phyloP scores from a whole-genome alignment of 108 stramenopile species.

The Licmophora abbreviata region DNA sequence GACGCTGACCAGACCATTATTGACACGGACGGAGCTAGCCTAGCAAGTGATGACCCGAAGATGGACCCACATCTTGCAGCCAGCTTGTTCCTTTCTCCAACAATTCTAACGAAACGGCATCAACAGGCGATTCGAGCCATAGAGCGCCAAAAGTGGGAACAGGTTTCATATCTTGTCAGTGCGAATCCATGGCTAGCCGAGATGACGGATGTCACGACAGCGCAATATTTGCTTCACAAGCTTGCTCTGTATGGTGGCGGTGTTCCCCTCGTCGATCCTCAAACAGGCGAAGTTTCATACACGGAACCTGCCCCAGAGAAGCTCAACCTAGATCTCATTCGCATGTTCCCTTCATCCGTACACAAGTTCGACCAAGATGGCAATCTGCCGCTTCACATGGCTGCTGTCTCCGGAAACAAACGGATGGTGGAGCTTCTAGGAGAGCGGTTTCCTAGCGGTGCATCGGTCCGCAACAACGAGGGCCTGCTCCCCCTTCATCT shows the following conservation, averaged over 20 bases:
- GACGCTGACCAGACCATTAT: conserved; percentile 38
- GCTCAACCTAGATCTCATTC: conserved; percentile 43
- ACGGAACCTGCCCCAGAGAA: conserved; percentile 35
- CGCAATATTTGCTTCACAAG: conserved; percentile 72
- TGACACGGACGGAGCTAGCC: conserved; percentile 66
- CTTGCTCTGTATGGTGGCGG: conserved; percentile 64
- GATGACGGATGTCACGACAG: conserved; percentile 77
- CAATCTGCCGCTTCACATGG: conserved; percentile 82
- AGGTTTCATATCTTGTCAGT: conserved; percentile 58
- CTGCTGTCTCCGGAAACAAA: conserved; percentile 64
- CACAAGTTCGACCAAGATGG: conserved; percentile 79
- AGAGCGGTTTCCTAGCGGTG: conserved; percentile 62
- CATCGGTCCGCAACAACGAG: conserved; percentile 81
- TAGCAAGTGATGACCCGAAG: conserved; percentile 16
- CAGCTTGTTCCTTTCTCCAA: conserved; percentile 67
- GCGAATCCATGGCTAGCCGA: conserved; percentile 84
- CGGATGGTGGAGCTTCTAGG: conserved; percentile 69
- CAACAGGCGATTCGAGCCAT: conserved; percentile 75
- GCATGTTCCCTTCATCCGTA: conserved; percentile 57
- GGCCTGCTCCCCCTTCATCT: conserved; percentile 78
- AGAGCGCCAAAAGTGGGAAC: conserved; percentile 70
- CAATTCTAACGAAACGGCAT: conserved; percentile 64
- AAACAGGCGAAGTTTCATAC: conserved; percentile 2
- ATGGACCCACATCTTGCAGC: conserved; percentile 25
- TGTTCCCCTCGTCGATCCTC: conserved; percentile 3